Percentiles rank a stretch among this genome's conserved stretches.
Evolutionary conservation across 176 grass and related monocot species (phyloP).

Genomic region (Echinochloa phyllopogon): DNA sequence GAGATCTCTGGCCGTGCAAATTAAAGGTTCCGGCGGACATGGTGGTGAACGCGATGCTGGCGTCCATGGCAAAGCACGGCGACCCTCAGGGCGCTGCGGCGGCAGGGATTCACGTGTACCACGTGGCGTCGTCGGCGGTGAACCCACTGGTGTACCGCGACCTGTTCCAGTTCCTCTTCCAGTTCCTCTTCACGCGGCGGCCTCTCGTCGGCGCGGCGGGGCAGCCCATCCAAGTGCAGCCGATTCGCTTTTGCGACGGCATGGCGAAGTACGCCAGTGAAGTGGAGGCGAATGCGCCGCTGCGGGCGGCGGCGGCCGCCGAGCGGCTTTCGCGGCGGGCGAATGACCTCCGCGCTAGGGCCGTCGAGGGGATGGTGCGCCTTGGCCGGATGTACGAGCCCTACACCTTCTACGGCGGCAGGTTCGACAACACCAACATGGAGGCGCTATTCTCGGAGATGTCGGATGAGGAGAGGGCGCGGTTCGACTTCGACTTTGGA

Average conservation of each 20-base stretch:
- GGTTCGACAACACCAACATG: constrained; percentile 61
- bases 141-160: constrained; percentile 69
- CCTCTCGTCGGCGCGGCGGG: constrained; percentile 52
- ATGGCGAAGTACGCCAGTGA: constrained; percentile 62
- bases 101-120: constrained; percentile 73
- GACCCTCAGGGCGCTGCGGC: not conserved
- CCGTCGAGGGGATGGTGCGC: constrained; percentile 47
- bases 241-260: constrained; percentile 52
- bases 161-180: constrained; percentile 48
- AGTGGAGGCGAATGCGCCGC: not conserved
- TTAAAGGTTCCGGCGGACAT: no score
- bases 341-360: not conserved
- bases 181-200: constrained; percentile 53
- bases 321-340: not conserved
- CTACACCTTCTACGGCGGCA: constrained; percentile 74
- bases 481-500: constrained; percentile 64
- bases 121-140: constrained; percentile 60
- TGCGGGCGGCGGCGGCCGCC: not conserved
- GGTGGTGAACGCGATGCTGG: constrained; percentile 72
- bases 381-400: constrained; percentile 78
- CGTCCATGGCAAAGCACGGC: constrained; percentile 65
- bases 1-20: no score
- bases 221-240: constrained; percentile 56
- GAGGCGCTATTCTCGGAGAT: constrained; percentile 62
- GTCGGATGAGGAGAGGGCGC: constrained; percentile 57